These are phyloP conservation scores for Sporothrix protearum DNA, from an alignment of 2,329 filamentous ascomycete species.

Conservation along the genomic window DNA sequence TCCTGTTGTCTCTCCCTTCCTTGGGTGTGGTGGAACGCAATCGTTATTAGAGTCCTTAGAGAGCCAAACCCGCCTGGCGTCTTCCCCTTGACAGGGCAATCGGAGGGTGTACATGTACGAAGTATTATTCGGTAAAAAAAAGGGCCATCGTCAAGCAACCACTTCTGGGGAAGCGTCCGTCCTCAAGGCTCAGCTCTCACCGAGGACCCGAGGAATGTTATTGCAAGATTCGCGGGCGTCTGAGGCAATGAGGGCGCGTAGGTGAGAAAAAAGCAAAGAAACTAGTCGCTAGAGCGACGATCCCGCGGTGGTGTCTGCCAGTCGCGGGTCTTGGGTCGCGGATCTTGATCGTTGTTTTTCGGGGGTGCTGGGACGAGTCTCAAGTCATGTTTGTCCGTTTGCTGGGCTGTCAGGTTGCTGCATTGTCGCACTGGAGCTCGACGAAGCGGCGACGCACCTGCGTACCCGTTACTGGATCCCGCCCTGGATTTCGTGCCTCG, in stretches of 20 bases:
- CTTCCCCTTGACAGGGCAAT: not conserved
- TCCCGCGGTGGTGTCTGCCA: not conserved
- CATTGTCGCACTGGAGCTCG: not conserved
- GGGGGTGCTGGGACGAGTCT: not conserved
- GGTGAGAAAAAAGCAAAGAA: constrained; percentile 8
- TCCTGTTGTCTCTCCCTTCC: constrained; percentile 17
- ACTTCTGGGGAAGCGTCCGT: constrained; percentile 7
- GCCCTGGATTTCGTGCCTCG: not conserved
- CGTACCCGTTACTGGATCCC: not conserved
- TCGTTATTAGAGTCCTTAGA: not conserved
- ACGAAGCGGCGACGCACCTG: not conserved
- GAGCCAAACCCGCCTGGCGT: not conserved
- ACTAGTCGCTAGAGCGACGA: constrained; percentile 18
- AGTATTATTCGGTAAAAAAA: no score
- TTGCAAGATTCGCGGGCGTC: constrained; percentile 13
- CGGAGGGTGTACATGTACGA: no score
- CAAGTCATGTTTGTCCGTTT: not conserved
- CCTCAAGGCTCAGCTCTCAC: constrained; percentile 1
- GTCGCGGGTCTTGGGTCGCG: not conserved
- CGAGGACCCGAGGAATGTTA: constrained; percentile 15
- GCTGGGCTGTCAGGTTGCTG: not conserved
- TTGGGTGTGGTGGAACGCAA: not conserved
- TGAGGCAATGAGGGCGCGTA: not conserved
- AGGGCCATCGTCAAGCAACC: constrained; percentile 12
- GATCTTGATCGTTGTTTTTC: not conserved